These are phyloP conservation scores for Phytophthora meadii DNA, from an alignment of 352 stramenopile genomes.

Conservation along the genomic window DNA sequence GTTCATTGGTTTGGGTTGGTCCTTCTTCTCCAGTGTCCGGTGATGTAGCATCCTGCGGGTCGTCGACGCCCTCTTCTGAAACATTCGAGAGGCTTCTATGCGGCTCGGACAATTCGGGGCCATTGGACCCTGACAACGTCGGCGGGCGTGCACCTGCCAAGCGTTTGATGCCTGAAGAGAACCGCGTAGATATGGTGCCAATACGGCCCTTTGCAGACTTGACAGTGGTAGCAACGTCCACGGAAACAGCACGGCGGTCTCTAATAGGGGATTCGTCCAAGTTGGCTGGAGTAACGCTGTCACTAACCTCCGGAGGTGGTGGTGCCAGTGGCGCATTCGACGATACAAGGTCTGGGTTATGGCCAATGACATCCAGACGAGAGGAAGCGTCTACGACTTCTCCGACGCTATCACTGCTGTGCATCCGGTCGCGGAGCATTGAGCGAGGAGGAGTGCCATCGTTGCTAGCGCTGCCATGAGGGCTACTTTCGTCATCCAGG, in stretches of 20 bases:
- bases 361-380: conserved; percentile 27
- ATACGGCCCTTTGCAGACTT: conserved; percentile 72
- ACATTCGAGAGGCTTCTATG: conserved; percentile 39
- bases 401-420: conserved; percentile 45
- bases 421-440: conserved; percentile 46
- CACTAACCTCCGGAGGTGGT: conserved; percentile 21
- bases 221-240: conserved; percentile 62
- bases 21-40: conserved; percentile 31
- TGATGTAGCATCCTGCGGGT: conserved; percentile 22
- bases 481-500: conserved; percentile 41
- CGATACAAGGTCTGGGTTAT: conserved; percentile 28
- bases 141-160: conserved; percentile 42
- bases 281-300: conserved; percentile 9
- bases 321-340: conserved; percentile 27
- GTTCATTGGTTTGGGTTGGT: conserved; percentile 12
- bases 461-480: conserved; percentile 23
- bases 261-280: conserved; percentile 22
- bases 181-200: conserved; percentile 75
- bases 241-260: conserved; percentile 44
- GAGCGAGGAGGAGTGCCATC: conserved; percentile 21
- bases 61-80: conserved; percentile 33
- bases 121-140: conserved; percentile 28
- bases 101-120: conserved; percentile 17
- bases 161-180: conserved; percentile 72
- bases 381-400: conserved; percentile 41